A percentile compares a stretch with the other conserved stretches of the same genome.
These are phyloP conservation scores for Pisolithus sp. DNA, from an alignment of 768 basidiomycete species.

Conservation along the genomic window DNA sequence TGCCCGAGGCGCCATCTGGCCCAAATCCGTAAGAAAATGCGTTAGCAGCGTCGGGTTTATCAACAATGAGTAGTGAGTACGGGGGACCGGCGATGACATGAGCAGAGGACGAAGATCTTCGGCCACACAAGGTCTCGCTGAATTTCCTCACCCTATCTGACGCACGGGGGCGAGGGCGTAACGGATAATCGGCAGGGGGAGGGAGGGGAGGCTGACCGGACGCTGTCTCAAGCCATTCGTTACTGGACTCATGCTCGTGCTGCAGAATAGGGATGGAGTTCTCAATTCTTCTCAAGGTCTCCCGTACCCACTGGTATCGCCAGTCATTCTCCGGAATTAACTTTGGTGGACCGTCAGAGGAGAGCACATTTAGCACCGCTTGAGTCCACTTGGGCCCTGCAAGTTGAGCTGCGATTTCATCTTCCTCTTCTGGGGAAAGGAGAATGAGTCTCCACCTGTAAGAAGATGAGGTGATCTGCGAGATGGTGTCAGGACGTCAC, in stretches of 20 bases:
- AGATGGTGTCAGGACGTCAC: constrained; percentile 18
- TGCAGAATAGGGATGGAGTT: constrained; percentile 61
- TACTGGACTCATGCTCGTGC: constrained; percentile 47
- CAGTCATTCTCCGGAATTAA: constrained; percentile 77
- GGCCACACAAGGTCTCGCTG: constrained; percentile 44
- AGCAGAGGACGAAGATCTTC: constrained; percentile 36
- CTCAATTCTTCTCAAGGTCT: constrained; percentile 75
- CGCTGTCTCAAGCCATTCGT: constrained; percentile 50
- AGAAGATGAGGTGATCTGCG: constrained; percentile 2
- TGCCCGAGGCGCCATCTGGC: constrained; percentile 83
- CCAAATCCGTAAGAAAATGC: constrained; percentile 97
- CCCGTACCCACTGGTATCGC: constrained; percentile 83
- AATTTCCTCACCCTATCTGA: constrained; percentile 61
- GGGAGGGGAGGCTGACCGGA: constrained; percentile 56
- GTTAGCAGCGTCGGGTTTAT: constrained; percentile 76
- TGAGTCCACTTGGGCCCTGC: constrained; percentile 83
- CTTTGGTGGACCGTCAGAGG: constrained; percentile 51
- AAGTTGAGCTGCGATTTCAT: constrained; percentile 76
- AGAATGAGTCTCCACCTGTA: constrained; percentile 80
- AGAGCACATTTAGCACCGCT: constrained; percentile 74
- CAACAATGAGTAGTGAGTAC: constrained; percentile 85
- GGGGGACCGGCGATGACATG: constrained; percentile 74
- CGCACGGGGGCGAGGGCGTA: constrained; percentile 78
- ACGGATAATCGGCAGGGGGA: constrained; percentile 74
- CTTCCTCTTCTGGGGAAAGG: constrained; percentile 89